Conservation (phyloP, 768 basidiomycete species). For the Russula brevipes region DNA sequence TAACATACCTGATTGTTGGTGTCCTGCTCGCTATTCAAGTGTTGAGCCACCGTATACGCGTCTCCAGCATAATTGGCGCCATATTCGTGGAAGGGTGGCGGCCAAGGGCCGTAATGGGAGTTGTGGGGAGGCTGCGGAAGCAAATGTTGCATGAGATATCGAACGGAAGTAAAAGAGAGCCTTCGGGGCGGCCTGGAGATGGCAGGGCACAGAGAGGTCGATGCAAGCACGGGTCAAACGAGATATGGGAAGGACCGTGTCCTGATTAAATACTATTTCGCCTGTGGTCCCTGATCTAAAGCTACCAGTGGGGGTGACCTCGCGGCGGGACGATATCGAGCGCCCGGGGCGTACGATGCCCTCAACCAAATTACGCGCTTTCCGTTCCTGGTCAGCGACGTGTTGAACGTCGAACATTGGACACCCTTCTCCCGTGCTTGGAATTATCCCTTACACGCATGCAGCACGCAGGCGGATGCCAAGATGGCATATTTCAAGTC, state of each 20-base stretch:
- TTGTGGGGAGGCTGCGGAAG: background rate
- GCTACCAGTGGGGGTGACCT: background rate
- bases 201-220: background rate
- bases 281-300: constrained; percentile 19
- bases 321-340: background rate
- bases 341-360: background rate
- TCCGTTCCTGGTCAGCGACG: constrained; percentile 12
- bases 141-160: background rate
- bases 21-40: constrained; percentile 3
- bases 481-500: too few relatives aligned
- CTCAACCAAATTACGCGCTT: background rate
- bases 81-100: background rate
- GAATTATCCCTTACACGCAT: too few relatives aligned
- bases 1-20: constrained; percentile 10
- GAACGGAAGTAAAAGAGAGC: background rate
- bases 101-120: background rate
- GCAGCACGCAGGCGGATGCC: too few relatives aligned
- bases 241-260: background rate
- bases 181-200: background rate
- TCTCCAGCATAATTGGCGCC: background rate
- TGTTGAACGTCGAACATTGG: too few relatives aligned
- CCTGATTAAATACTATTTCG: constrained; percentile 16
- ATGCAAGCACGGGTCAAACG: background rate
- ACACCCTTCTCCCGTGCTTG: too few relatives aligned
- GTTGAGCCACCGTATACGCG: background rate